Percentiles rank a stretch among this genome's conserved stretches.
Conservation (phyloP, 1,284 basidiomycete species). For the Papiliotrema laurentii region DNA sequence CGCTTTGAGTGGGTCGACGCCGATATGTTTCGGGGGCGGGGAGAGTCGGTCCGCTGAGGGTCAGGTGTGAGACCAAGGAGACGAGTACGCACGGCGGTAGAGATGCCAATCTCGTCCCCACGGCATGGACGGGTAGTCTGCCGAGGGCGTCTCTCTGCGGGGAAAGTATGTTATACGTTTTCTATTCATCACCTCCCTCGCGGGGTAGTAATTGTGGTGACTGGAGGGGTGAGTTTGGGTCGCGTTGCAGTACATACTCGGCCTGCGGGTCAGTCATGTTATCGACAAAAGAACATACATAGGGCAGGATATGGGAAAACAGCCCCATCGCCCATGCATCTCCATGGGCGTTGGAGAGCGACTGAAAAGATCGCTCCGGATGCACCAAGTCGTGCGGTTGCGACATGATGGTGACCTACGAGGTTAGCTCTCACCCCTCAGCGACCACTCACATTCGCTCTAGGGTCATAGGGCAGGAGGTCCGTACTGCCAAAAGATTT, state of each 20-base stretch:
- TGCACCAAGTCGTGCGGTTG: conserved; percentile 18
- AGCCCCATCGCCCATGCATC: conserved; percentile 16
- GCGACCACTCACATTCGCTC: conserved; percentile 17
- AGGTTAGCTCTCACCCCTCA: neutral
- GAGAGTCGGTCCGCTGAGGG: neutral
- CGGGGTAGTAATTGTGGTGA: conserved; percentile 13
- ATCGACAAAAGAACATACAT: conserved; percentile 12
- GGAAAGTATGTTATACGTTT: conserved; percentile 24
- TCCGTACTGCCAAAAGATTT: neutral
- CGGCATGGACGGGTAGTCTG: conserved; percentile 18
- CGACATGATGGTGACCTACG: conserved; percentile 13
- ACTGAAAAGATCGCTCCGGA: conserved; percentile 2
- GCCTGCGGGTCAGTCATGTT: conserved; percentile 6
- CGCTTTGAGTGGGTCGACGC: conserved; percentile 11
- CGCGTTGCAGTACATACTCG: conserved; percentile 4
- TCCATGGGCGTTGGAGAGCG: conserved; percentile 2
- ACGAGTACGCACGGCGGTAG: conserved; percentile 9
- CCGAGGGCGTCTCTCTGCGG: conserved; percentile 5
- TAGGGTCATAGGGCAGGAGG: conserved; percentile 2
- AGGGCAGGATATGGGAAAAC: conserved; percentile 18
- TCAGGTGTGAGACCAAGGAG: neutral
- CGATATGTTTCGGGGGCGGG: conserved; percentile 8
- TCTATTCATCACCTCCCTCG: neutral
- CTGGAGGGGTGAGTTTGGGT: neutral
- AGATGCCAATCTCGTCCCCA: conserved; percentile 15